These are phyloP conservation scores for Fusarium lateritium DNA, from an alignment of 2,329 filamentous ascomycete species.

Conservation along the genomic window DNA sequence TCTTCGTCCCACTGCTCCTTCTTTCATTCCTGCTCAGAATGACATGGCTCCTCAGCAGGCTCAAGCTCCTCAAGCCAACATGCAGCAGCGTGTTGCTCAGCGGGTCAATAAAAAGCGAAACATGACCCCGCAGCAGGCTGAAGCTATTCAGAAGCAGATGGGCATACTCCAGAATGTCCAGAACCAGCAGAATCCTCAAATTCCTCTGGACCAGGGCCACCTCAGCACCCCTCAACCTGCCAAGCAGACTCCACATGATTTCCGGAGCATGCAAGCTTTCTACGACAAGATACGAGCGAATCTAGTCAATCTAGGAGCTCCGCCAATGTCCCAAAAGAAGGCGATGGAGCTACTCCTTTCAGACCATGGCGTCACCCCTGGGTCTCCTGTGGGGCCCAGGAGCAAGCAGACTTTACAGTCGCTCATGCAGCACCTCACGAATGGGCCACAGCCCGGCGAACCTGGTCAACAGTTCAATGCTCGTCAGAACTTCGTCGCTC, in stretches of 20 bases:
- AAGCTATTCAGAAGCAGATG: not conserved
- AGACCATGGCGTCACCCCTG: too few relatives aligned
- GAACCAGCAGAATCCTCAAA: not conserved
- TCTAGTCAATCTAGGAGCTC: too few relatives aligned
- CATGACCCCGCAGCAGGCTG: not conserved
- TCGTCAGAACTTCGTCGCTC: not conserved
- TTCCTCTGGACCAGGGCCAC: not conserved
- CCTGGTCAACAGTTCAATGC: not conserved
- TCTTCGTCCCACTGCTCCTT: not conserved
- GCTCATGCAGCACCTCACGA: too few relatives aligned
- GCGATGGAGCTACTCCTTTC: too few relatives aligned
- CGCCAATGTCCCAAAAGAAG: too few relatives aligned
- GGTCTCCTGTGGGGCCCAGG: too few relatives aligned
- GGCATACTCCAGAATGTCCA: not conserved
- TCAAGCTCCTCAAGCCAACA: not conserved
- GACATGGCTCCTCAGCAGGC: not conserved
- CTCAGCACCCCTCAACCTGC: not conserved
- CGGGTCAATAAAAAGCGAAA: not conserved
- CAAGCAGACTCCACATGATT: not conserved
- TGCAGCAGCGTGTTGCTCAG: not conserved
- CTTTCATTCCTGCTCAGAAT: slow-evolving; percentile 7
- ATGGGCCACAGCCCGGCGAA: too few relatives aligned
- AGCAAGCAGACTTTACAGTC: too few relatives aligned
- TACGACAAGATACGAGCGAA: too few relatives aligned
- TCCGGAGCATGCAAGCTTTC: too few relatives aligned